A percentile compares a stretch with the other conserved stretches of the same genome.
Evolutionary conservation across 2,329 filamentous ascomycete genomes (phyloP).

Genomic region (Parascedosporium putredinis): DNA sequence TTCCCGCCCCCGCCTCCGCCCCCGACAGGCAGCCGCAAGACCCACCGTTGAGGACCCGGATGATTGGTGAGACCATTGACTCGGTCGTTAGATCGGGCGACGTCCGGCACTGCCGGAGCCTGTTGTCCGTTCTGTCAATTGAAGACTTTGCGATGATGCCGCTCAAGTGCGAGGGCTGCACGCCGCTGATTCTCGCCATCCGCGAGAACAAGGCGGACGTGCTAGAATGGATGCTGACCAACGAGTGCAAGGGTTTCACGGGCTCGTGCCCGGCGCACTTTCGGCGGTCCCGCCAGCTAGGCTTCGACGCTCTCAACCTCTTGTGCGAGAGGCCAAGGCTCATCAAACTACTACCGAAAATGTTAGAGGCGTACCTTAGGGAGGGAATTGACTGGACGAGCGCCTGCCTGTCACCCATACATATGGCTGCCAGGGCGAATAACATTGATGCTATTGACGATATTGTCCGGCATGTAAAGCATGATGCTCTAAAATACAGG

Average conservation of each 20-base stretch:
- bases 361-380: not conserved
- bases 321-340: not conserved
- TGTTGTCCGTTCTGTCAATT: not conserved
- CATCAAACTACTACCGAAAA: not conserved
- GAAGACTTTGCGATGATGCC: constrained; percentile 4
- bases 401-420: constrained; percentile 1
- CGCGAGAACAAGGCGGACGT: constrained; percentile 1
- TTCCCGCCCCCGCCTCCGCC: too few relatives aligned
- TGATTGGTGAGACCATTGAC: constrained; percentile 4
- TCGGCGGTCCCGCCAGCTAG: not conserved
- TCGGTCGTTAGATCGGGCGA: not conserved
- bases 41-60: not conserved
- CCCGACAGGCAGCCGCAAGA: not conserved
- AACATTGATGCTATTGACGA: not conserved
- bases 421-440: not conserved
- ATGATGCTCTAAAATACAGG: not conserved
- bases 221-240: not conserved
- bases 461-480: not conserved
- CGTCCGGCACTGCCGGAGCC: not conserved
- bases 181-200: constrained; percentile 2
- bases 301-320: constrained; percentile 4
- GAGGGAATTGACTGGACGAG: constrained; percentile 5
- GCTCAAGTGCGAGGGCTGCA: constrained; percentile 2
- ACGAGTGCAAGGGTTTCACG: not conserved
- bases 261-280: constrained; percentile 3